Evolutionary conservation across 306 rosid species (phyloP).

Genomic region (Acacia acuminata): DNA sequence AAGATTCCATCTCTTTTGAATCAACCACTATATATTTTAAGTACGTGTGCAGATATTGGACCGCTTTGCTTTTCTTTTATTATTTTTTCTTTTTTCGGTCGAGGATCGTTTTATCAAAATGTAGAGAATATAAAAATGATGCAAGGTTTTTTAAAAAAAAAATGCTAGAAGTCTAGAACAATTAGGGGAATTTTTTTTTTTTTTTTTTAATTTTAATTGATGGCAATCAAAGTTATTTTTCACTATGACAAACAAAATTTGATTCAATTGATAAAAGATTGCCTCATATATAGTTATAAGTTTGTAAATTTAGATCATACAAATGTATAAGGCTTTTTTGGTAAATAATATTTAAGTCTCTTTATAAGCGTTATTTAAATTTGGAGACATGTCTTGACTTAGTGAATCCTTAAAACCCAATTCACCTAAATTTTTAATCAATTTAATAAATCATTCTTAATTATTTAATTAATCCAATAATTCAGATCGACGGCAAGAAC

Average conservation of each 20-base stretch:
- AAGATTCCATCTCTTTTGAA: neutral
- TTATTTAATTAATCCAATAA: neutral
- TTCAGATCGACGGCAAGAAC: neutral
- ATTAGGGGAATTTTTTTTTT: too few relatives aligned
- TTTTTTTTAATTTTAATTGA: neutral
- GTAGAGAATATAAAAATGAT: neutral
- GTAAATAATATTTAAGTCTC: too few relatives aligned
- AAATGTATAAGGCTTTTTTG: too few relatives aligned
- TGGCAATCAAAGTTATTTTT: neutral
- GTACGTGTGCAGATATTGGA: neutral
- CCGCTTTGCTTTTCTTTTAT: neutral
- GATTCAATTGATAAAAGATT: too few relatives aligned
- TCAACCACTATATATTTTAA: neutral
- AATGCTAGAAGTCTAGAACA: neutral
- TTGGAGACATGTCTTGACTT: too few relatives aligned
- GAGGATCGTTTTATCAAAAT: too few relatives aligned
- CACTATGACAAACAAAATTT: too few relatives aligned
- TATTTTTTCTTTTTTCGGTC: too few relatives aligned
- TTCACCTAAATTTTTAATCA: neutral
- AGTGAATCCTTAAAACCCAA: too few relatives aligned
- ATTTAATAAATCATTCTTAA: neutral
- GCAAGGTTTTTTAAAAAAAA: neutral
- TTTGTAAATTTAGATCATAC: too few relatives aligned
- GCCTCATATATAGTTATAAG: too few relatives aligned
- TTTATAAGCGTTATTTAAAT: too few relatives aligned